Base-by-base conservation (phyloP, 495 filamentous ascomycete genomes). In the Penicillium diatomitis region DNA sequence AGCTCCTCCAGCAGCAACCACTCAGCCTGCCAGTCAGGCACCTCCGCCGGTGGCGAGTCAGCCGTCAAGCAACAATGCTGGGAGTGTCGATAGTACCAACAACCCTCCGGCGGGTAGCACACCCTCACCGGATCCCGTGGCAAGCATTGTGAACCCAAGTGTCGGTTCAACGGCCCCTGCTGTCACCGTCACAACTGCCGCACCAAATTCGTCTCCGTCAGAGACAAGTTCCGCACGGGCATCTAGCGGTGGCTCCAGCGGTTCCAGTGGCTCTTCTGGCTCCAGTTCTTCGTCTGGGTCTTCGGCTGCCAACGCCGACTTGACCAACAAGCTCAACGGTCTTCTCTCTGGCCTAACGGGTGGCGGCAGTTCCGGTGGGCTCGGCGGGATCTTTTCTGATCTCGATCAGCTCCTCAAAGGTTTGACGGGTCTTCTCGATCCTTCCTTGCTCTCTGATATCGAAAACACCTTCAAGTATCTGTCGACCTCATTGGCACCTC, bases 381-480 rank as follows among this genome's bases (percentile, higher is more conserved):
- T 46, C 9, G 31, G 8, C 11, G 31, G 44, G n/a, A 46, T 46
- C 10, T 37, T 46, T 6, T 32, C 32, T 3, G 47, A 44, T 5
- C 40, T 57, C 30, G 48, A 29, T 8, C 41, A 53, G 9, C 44
- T 62, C 6, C 37, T 50, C 4, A 38, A 55, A 32, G 60, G 62
- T 31, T 9, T 65, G 3, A 42, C 48, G 3, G 45, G 49, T 47
- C 45, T 65, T 32, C 52, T 63, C 3, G 41, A 58, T 47, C 60
- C 62, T 7, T 36, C 40, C 46, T 45, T 66, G 38, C 47, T 66
- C 32, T 48, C 29, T 37, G 57, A 71, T 39, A 10, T 72, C 27
- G 60, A 58, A 38, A 47, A 57, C 27, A 66, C 67, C 36, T 52
- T 74, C 60, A 57, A 64, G 31, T 63, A 68, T 41, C 50, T 73